These are phyloP conservation scores for Thermomucor indicae-seudaticae DNA, from an alignment of 371 early-diverging fungal species.

Conservation along the genomic window DNA sequence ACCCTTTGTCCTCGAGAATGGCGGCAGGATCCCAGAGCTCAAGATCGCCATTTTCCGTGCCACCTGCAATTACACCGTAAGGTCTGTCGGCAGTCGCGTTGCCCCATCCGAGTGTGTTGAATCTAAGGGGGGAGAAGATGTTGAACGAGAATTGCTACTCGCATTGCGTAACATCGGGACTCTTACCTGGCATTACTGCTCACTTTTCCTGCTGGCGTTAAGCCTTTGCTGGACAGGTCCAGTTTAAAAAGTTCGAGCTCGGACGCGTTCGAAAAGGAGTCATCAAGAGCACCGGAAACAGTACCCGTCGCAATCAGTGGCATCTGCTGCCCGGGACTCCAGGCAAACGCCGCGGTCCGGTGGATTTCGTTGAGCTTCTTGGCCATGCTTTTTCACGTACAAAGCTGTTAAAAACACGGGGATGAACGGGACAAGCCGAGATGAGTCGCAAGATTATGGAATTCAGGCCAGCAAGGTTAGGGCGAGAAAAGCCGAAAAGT, in stretches of 20 bases:
- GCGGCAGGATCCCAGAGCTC: constrained; percentile 83
- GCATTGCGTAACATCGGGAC: no score
- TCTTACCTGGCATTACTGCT: constrained; percentile 61
- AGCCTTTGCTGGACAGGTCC: constrained; percentile 40
- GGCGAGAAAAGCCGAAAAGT: no score
- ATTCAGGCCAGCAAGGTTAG: no score
- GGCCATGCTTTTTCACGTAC: constrained; percentile 22
- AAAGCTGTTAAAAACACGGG: no score
- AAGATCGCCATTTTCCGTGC: constrained; percentile 93
- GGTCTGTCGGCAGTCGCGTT: constrained; percentile 48
- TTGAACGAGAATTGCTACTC: background rate
- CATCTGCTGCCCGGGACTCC: constrained; percentile 74
- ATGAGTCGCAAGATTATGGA: no score
- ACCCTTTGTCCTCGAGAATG: constrained; percentile 64
- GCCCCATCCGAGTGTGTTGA: constrained; percentile 89
- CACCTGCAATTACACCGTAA: constrained; percentile 89
- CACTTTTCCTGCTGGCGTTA: constrained; percentile 59
- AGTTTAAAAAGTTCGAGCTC: constrained; percentile 89
- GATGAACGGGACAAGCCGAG: no score
- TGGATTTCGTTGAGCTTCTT: constrained; percentile 67
- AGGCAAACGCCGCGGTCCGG: constrained; percentile 79
- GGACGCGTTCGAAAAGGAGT: constrained; percentile 87
- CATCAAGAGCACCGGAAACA: constrained; percentile 95
- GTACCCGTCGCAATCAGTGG: constrained; percentile 89
- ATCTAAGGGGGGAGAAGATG: constrained; percentile 19